Conservation (phyloP, 2,329 filamentous ascomycete species). For the Ceratocystis destructans region DNA sequence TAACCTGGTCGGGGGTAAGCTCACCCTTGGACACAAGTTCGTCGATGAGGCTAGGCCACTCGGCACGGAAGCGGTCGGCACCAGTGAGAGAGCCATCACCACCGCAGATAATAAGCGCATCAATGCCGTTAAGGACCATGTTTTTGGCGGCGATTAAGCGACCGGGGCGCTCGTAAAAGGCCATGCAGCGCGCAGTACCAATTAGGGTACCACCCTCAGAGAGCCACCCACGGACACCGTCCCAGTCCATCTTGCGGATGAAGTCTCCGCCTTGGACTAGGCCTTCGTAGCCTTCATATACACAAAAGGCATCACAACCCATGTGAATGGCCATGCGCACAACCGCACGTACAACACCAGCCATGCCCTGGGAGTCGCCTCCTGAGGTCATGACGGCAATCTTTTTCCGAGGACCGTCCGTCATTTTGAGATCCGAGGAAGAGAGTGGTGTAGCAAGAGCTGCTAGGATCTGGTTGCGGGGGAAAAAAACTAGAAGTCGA, state of each 20-base stretch:
- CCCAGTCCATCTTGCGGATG: conserved; percentile 80
- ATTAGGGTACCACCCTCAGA: conserved; percentile 92
- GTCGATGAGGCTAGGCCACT: conserved; percentile 78
- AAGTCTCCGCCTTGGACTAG: conserved; percentile 78
- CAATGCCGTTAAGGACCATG: conserved; percentile 82
- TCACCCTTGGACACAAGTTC: conserved; percentile 68
- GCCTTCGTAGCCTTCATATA: conserved; percentile 94
- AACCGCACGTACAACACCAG: conserved; percentile 75
- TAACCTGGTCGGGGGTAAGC: conserved; percentile 55
- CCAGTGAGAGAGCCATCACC: conserved; percentile 94
- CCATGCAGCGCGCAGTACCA: conserved; percentile 84
- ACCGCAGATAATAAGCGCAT: conserved; percentile 91
- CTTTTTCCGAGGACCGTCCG: conserved; percentile 38
- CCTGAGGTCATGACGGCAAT: conserved; percentile 92
- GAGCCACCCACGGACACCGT: conserved; percentile 87
- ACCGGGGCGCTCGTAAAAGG: conserved; percentile 78
- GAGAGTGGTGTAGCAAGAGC: conserved; percentile 13
- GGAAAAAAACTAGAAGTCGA: conserved; percentile 17
- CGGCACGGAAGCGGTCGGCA: conserved; percentile 79
- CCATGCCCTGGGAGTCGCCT: conserved; percentile 92
- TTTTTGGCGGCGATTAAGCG: conserved; percentile 82
- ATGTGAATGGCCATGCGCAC: conserved; percentile 83
- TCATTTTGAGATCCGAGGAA: conserved; percentile 27
- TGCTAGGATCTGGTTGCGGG: conserved; percentile 15
- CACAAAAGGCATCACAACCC: conserved; percentile 63